A percentile compares a stretch with the other conserved stretches of the same genome.
phyloP scores from a whole-genome alignment of 257 asterid genomes.

The Solanum pimpinellifolium region DNA sequence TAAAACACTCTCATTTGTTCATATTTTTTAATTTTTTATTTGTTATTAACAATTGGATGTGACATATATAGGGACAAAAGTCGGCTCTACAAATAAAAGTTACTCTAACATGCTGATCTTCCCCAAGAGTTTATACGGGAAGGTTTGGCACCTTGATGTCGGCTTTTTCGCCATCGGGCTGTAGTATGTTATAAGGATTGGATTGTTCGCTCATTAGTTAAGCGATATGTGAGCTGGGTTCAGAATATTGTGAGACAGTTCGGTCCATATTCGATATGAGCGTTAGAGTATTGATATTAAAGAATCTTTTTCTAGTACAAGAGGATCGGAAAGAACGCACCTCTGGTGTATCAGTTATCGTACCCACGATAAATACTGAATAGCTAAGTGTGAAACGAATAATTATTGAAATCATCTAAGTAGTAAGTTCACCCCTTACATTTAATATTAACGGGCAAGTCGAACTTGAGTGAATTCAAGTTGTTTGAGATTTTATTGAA shows the following conservation, averaged over 20 bases:
- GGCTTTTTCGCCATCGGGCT: background rate
- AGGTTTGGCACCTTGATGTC: background rate
- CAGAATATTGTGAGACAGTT: background rate
- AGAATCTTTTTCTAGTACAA: background rate
- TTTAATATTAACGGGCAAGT: background rate
- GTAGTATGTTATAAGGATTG: no score
- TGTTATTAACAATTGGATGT: background rate
- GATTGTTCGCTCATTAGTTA: background rate
- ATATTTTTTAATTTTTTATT: no score
- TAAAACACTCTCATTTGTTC: background rate
- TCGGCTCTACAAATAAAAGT: no score
- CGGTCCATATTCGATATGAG: fast-evolving
- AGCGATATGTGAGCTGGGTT: background rate
- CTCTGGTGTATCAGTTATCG: background rate
- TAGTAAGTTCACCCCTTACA: no score
- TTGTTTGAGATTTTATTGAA: background rate
- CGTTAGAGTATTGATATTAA: background rate
- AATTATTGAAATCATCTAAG: background rate
- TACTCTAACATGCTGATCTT: background rate
- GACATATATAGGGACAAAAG: background rate
- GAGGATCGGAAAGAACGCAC: fast-evolving
- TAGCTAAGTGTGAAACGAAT: background rate
- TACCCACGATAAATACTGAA: no score
- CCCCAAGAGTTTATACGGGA: background rate
- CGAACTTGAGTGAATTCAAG: background rate